Percentiles rank a stretch among this genome's conserved stretches.
Conservation (phyloP, 352 stramenopile species). For the Bremia lactucae region DNA sequence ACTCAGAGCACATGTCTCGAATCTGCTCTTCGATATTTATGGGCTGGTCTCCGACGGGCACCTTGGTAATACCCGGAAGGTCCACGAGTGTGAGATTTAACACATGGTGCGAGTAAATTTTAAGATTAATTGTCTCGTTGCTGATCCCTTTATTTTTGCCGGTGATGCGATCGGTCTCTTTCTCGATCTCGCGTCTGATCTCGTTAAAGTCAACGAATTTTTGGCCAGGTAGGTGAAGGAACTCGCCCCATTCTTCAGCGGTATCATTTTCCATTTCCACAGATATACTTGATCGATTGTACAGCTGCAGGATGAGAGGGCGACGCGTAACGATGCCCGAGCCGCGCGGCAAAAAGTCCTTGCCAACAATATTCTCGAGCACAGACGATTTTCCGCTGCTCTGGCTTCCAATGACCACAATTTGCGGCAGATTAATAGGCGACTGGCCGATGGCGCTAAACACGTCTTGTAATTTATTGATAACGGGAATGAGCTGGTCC, state of each 20-base stretch:
- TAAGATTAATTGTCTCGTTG: constrained; percentile 97
- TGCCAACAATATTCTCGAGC: constrained; percentile 92
- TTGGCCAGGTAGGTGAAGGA: constrained; percentile 92
- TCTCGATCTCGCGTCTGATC: constrained; percentile 96
- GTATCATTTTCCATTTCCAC: constrained; percentile 18
- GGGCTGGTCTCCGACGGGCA: constrained; percentile 97
- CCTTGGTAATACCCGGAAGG: constrained; percentile 96
- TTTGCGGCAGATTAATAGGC: constrained; percentile 95
- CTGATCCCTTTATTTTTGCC: constrained; percentile 97
- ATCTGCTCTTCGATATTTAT: constrained; percentile 99
- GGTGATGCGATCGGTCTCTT: constrained; percentile 94
- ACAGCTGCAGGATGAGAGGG: constrained; percentile 97
- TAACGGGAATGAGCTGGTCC: constrained; percentile 98
- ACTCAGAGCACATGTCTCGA: constrained; percentile 97
- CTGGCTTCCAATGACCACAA: constrained; percentile 96
- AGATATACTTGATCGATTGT: constrained; percentile 69
- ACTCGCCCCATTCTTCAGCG: constrained; percentile 94
- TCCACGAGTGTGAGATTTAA: constrained; percentile 99
- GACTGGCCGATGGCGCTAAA: constrained; percentile 93
- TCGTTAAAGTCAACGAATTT: constrained; percentile 96
- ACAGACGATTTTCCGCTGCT: constrained; percentile 94
- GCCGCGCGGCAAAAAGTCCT: constrained; percentile 93
- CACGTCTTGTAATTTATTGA: constrained; percentile 99
- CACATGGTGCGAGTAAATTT: constrained; percentile 96
- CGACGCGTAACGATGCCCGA: constrained; percentile 97